Evolutionary conservation across 495 filamentous ascomycete species (phyloP).

Genomic region (Xylaria longipes): DNA sequence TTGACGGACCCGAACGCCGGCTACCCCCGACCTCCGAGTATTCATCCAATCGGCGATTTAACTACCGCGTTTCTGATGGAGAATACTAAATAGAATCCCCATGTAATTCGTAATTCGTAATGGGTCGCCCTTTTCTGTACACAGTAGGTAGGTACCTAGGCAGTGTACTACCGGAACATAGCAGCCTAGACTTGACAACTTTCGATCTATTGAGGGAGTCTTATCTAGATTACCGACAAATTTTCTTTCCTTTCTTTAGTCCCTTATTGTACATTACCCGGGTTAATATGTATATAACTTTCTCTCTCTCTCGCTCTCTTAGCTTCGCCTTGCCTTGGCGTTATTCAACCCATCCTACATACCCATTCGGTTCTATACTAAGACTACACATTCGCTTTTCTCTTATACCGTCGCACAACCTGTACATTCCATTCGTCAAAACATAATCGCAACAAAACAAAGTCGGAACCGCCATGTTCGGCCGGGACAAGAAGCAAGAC

Average conservation of each 20-base stretch:
- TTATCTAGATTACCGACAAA: neutral
- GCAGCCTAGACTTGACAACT: neutral
- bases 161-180: neutral
- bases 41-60: neutral
- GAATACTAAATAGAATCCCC: too few relatives aligned
- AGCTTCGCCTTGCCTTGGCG: neutral
- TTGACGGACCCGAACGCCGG: conserved; percentile 23
- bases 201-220: neutral
- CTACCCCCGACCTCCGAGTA: neutral
- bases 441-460: neutral
- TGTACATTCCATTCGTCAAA: neutral
- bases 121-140: neutral
- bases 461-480: conserved; percentile 7
- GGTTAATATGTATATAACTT: conserved; percentile 1
- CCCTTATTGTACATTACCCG: neutral
- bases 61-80: neutral
- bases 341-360: neutral
- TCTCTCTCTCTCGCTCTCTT: neutral
- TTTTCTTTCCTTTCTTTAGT: neutral
- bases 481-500: conserved; percentile 16
- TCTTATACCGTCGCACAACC: neutral
- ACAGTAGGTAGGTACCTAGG: neutral
- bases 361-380: neutral
- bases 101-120: neutral
- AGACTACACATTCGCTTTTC: neutral